Conservation (phyloP, 2,329 filamentous ascomycete species). For the Thielaviopsis ethacetica region DNA sequence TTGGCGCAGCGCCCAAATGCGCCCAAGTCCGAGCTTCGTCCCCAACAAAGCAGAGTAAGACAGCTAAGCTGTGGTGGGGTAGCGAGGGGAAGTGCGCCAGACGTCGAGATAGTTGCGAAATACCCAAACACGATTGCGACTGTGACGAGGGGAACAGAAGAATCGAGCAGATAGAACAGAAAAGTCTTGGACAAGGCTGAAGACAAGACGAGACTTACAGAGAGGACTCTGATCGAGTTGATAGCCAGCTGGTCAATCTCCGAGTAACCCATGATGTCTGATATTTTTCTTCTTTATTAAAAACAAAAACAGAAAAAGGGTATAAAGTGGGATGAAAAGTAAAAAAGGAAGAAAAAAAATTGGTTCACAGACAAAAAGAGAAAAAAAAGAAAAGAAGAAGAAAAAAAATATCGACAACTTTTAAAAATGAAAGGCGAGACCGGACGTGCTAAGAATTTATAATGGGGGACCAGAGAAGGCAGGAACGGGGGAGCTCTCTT, state of each 20-base stretch:
- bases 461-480: conserved; percentile 10
- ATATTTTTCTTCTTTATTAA: conserved; percentile 14
- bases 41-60: not conserved
- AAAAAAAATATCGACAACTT: conserved; percentile 9
- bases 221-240: conserved; percentile 94
- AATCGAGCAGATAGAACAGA: not conserved
- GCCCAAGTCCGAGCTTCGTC: not conserved
- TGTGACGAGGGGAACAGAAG: not conserved
- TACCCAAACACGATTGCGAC: not conserved
- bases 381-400: conserved; percentile 11
- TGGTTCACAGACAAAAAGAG: not conserved
- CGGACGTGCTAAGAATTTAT: conserved; percentile 9
- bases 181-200: conserved; percentile 16
- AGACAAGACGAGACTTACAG: conserved; percentile 47
- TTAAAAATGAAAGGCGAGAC: conserved; percentile 12
- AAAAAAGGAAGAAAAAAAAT: conserved; percentile 14
- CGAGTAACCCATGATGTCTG: conserved; percentile 65
- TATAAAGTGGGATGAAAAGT: conserved; percentile 11
- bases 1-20: not conserved
- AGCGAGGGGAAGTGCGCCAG: not conserved
- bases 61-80: not conserved
- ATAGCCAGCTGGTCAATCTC: conserved; percentile 81
- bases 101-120: not conserved
- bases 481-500: conserved; percentile 8
- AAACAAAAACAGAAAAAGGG: conserved; percentile 11